Base-by-base conservation (phyloP, 164 flowering plant species). In the Liriodendron chinense region DNA sequence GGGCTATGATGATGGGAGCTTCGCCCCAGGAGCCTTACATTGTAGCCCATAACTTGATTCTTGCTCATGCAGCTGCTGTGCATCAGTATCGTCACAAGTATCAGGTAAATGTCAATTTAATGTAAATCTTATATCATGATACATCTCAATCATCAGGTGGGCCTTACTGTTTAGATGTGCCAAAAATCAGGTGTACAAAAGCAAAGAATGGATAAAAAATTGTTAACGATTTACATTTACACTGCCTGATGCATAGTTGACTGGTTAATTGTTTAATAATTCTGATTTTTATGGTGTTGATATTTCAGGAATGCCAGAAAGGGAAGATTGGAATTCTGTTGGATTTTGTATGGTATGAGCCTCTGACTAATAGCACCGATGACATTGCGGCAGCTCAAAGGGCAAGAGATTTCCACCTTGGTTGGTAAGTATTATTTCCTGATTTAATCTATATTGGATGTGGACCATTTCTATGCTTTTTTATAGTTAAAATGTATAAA, bases 301-400 rank as follows among this genome's bases (percentile, higher is more conserved):
- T 25, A 9, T 14, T 14, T 18, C 69, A 78, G 80, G 49, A 47
- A 25, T 18, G 25, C 12, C 76, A 78, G 50, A 57, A 74, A 70
- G 75, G 79, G 18, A 57, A 62, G 68, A 77, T 72, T 10, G 79
- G 79, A 20, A 77, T 77, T 72, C 72, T 78, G 20, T 47, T 78
- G 53, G 78, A 74, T 67, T 78, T 78, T 75, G 78, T 71, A 16
- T 78, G 81, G 81, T 78, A 65, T 75, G 81, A 78, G 59, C 81
- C 81, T 74, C 75, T 78, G 16, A 74, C 78, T n/a, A 59, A 47
- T 9, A 25, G 57, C 9, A 78, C 71, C 18, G 72, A 43, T 18
- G 81, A 78, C 25, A 24, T n/a, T 18, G 6, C 4, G 1, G 77
- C 78, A 26, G 74, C 81, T 12, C 72, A 78, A 48, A 74, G 78